A percentile compares a stretch with the other conserved stretches of the same genome.
Evolutionary conservation across 2,329 filamentous ascomycete species (phyloP).

Genomic region (Hypoxylon sp.): DNA sequence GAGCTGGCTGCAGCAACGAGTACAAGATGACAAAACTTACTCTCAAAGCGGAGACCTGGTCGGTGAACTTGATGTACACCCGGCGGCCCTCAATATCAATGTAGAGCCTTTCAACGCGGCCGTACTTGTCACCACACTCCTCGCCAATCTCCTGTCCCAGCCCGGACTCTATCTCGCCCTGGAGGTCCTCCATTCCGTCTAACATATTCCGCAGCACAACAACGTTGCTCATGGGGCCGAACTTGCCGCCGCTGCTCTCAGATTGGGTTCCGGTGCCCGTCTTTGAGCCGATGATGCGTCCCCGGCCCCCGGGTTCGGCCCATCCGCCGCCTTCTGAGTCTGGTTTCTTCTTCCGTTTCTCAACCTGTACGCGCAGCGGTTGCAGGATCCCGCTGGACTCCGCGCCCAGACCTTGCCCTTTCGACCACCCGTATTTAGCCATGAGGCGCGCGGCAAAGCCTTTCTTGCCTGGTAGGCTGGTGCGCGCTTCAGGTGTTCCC

Average conservation of each 20-base stretch:
- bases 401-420: slow-evolving; percentile 89
- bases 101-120: slow-evolving; percentile 83
- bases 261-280: slow-evolving; percentile 51
- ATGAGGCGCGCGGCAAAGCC: slow-evolving; percentile 91
- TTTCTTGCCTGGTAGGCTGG: slow-evolving; percentile 81
- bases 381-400: slow-evolving; percentile 86
- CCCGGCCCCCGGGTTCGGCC: slow-evolving; percentile 76
- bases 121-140: slow-evolving; percentile 91
- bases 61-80: slow-evolving; percentile 96
- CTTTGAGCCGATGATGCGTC: slow-evolving; percentile 83
- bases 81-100: slow-evolving; percentile 75
- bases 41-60: slow-evolving; percentile 84
- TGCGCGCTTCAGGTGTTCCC: slow-evolving; percentile 60
- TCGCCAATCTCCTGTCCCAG: slow-evolving; percentile 96
- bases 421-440: slow-evolving; percentile 93
- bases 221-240: slow-evolving; percentile 84
- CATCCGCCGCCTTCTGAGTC: slow-evolving; percentile 86
- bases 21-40: slow-evolving; percentile 65
- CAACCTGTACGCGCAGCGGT: slow-evolving; percentile 85
- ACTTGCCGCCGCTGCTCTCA: slow-evolving; percentile 62
- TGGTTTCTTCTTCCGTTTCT: slow-evolving; percentile 84
- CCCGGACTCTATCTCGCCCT: slow-evolving; percentile 80
- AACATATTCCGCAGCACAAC: slow-evolving; percentile 89
- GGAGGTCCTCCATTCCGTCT: slow-evolving; percentile 81
- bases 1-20: slow-evolving; percentile 1